Evolutionary conservation across 352 stramenopile species (phyloP).

Genomic region (Aphanomyces cochlioides): DNA sequence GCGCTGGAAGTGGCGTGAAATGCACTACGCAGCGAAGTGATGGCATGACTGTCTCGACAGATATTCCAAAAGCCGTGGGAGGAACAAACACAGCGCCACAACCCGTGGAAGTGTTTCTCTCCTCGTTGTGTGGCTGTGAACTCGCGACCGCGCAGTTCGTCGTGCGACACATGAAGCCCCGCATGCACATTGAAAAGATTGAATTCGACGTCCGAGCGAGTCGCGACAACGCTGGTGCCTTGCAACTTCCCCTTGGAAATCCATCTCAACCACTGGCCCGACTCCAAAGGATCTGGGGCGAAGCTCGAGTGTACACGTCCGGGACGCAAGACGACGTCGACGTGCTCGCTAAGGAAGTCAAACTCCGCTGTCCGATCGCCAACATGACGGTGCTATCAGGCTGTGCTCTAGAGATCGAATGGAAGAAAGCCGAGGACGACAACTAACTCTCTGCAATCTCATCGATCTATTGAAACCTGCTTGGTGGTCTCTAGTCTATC

Average conservation of each 20-base stretch:
- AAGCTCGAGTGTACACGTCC: conserved; percentile 36
- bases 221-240: conserved; percentile 46
- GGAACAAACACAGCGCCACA: conserved; percentile 46
- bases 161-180: conserved; percentile 42
- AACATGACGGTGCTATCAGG: conserved; percentile 58
- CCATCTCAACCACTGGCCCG: conserved; percentile 34
- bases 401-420: conserved; percentile 51
- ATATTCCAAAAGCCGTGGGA: conserved; percentile 52
- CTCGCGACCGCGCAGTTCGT: conserved; percentile 55
- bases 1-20: background rate
- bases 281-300: conserved; percentile 38
- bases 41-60: conserved; percentile 35
- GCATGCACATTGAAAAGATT: conserved; percentile 46
- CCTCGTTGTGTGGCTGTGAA: conserved; percentile 52
- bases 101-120: conserved; percentile 53
- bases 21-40: conserved; percentile 7
- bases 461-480: no score
- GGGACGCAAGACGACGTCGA: conserved; percentile 35
- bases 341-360: conserved; percentile 46
- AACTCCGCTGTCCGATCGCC: conserved; percentile 54
- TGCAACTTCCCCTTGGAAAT: conserved; percentile 32
- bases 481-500: no score
- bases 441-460: no score
- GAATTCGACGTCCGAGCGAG: conserved; percentile 44
- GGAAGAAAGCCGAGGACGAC: conserved; percentile 28